Base-by-base conservation (phyloP, 768 basidiomycete species). In the Boletus edulis region DNA sequence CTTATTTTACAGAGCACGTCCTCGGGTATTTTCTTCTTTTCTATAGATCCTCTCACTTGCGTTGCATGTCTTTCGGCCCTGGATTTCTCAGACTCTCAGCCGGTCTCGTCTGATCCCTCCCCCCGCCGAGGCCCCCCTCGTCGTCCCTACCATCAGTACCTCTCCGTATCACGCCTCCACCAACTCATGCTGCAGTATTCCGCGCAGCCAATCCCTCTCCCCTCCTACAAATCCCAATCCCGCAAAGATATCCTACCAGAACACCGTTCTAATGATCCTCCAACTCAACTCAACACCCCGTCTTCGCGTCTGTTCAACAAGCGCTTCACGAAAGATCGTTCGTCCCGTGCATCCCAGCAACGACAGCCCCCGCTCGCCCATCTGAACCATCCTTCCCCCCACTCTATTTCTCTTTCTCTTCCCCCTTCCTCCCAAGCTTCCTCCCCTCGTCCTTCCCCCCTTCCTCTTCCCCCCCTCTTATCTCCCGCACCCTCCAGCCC, bases 101-200 rank as follows among this genome's bases (percentile, higher is more conserved):
- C 61, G 67, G 81, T 79, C 82, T 79, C 74, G 81, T 81, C 81
- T 81, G 81, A 78, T 75, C 72, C 66, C 64, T 59, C 58, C 51
- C 44, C 52, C 43, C 57, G 48, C 60, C 72, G 62, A 69, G 69
- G 58, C 67, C 69, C 54, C 17, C 57, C 31, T 51, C 56, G 68
- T 66, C 70, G 68, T 64, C 63, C 56, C 41, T 71, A 64, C 62
- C 60, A 68, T 57, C 64, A 62, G 54, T 67, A 59, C 62, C 67
- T 68, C 49, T 63, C 65, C 39, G 68, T 67, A 39, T 67, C 64
- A 54, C 62, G 47, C 40, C 62, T 67, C 12, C 64, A 59, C 59
- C 59, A 68, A 60, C 77, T 70, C 72, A 85, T 85, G 84, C 81
- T 85, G 80, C 83, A 84, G 74, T 81, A 81, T 9, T 71, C 69